Evolutionary conservation across 345 rosid species (phyloP), one percentile per base, ranked within the genome.

Genomic region (Melastoma malabathricum): DNA sequence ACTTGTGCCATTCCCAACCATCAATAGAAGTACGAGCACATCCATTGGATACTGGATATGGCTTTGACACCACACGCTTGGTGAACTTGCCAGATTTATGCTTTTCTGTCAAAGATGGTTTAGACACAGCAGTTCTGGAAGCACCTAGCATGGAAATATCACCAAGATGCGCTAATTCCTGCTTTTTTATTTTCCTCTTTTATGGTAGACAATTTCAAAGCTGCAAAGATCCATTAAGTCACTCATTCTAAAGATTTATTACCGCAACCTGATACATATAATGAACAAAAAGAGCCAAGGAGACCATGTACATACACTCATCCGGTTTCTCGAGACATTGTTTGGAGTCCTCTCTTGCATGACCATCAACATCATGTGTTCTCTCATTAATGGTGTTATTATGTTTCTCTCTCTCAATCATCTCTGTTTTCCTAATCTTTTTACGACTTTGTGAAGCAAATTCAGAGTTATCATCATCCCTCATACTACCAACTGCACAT

Each of bases 1-100:
- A 93, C 53, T 56, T 69, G 65, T 65, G 99, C 99, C 99, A 93
- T 61, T 81, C 73, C 97, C 83, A 81, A 46, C 97, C 99, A 75
- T 74, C 76, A 50, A 93, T 80, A 48, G 97, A 93, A 59, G 82
- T 58, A 50, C 99, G 78, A 10, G 99, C 99, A 76, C 97, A 93
- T 55, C 92, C 95, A 75, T 75, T 68, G 52, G 99, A 79, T 60
- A 59, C 67, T 47, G 95, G 97, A 61, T 68, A 75, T 34, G 73
- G 68, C 64, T 52, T 58, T 12, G 41, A 34, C 12, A 9, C 41
- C 12, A 12, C 41, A 52, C 58, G 61, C 54, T 58, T 41, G 71
- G 46, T 73, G 57, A 66, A 69, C 64, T 60, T 81, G 62, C 61
- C 27, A 14, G 65, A 51, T 52, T 66, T 75, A 4, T 57, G 38